Base-by-base conservation (phyloP, 139 green algal species). In the Pedinophyceae sp. region DNA sequence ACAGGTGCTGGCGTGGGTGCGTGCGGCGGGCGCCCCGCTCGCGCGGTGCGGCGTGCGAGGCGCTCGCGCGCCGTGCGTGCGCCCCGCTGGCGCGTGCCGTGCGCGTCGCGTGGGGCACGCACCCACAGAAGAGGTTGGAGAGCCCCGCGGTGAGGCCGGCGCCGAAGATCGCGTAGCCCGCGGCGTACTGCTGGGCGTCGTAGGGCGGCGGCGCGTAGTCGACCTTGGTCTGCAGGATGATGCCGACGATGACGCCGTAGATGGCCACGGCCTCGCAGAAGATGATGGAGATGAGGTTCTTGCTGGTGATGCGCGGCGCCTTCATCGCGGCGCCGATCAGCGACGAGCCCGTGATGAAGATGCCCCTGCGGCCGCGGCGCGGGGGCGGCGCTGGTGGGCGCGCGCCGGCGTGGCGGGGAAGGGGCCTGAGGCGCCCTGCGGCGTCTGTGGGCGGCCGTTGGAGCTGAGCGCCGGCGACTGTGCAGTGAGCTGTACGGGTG, bases 201-300 rank as follows among this genome's bases (percentile, higher is more conserved):
- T 29, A 3, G 2, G 48, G 43, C 0, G 48, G 40, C 3, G 67
- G 29, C 0, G 86, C 73, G 0, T 53, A 52, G 47, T 93, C 83
- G 22, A 96, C 70, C 64, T 95, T 97, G 48, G 89, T 98, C 54
- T 93, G 79, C 40, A 99, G 65, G 61, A 99, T 97, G 66, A 99
- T 98, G 25, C 87, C 86, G 17, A 98, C 88, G 53, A 99, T 96
- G 46, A 99, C 87, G 0, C 92, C 92, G 57, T 99, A 99, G 66
- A 99, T 98, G 48, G 92, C 92, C 28, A 93, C 86, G 0, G 92
- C 92, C 58, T 99, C 92, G 60, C 89, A 97, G 72, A 99, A 99
- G 39, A 99, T 99, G 38, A 99, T 77, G 51, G 81, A 93, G 78
- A 99, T 97, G 15, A 99, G 68, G 58, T 99, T 99, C 67, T 99